Conservation (phyloP, 2,329 filamentous ascomycete genomes). For the Thermothelomyces thermophilus region DNA sequence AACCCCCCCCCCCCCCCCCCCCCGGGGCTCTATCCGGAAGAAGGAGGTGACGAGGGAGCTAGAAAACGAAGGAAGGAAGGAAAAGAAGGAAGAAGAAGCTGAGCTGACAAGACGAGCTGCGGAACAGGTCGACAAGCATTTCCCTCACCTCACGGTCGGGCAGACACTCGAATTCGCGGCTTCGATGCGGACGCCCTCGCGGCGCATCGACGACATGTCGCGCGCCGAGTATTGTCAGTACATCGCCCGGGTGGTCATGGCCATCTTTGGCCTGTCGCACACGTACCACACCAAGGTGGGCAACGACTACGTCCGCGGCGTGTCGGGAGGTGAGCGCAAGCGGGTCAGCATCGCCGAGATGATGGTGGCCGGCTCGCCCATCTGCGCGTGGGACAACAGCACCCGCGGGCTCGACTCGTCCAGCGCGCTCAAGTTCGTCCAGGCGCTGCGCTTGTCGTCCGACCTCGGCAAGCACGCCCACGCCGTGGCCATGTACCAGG, state of each 20-base stretch:
- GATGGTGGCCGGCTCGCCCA: slow-evolving; percentile 15
- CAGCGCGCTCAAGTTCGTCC: slow-evolving; percentile 67
- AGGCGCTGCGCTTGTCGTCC: slow-evolving; percentile 57
- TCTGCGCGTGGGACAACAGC: slow-evolving; percentile 27
- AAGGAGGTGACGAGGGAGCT: too few species aligned
- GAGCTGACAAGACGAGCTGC: too few species aligned
- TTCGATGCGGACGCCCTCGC: slow-evolving; percentile 59
- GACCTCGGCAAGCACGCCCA: slow-evolving; percentile 68
- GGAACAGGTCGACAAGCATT: slow-evolving; percentile 62
- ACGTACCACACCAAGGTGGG: slow-evolving; percentile 69
- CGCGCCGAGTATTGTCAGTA: slow-evolving; percentile 54
- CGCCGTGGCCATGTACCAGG: slow-evolving; percentile 58
- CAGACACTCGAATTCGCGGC: slow-evolving; percentile 69
- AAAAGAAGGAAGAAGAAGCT: too few species aligned
- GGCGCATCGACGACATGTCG: slow-evolving; percentile 56
- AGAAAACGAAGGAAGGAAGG: too few species aligned
- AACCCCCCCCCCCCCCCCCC: too few species aligned
- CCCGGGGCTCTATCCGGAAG: too few species aligned
- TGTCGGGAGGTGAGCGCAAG: slow-evolving; percentile 67
- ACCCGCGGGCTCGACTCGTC: slow-evolving; percentile 68
- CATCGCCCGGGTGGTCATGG: slow-evolving; percentile 61
- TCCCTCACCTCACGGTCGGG: slow-evolving; percentile 69
- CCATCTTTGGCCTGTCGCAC: slow-evolving; percentile 65
- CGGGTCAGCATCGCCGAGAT: slow-evolving; percentile 71
- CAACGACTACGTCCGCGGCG: slow-evolving; percentile 65